Evolutionary conservation across 2,329 filamentous ascomycete species (phyloP).

Genomic region (Ophiostoma perfectum): DNA sequence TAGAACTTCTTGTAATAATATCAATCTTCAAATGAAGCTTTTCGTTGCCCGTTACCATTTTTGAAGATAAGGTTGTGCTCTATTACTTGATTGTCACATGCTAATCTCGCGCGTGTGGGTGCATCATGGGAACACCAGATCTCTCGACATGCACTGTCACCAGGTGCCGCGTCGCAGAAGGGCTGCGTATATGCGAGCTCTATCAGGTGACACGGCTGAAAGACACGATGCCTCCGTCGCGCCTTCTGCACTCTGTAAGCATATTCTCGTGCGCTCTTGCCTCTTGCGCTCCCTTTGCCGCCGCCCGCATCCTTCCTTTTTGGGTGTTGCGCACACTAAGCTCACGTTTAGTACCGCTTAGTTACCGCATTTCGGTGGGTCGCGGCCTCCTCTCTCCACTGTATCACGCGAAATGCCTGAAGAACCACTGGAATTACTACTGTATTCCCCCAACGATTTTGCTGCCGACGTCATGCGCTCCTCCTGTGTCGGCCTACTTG

Average conservation of each 20-base stretch:
- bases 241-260: background rate
- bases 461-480: constrained; percentile 19
- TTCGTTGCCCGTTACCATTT: no score
- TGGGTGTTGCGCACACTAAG: background rate
- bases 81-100: background rate
- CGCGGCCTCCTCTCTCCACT: background rate
- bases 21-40: background rate
- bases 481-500: constrained; percentile 6
- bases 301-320: constrained; percentile 5
- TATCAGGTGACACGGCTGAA: background rate
- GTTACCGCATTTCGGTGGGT: constrained; percentile 7
- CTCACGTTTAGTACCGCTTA: background rate
- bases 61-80: no score
- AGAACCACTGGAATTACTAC: background rate
- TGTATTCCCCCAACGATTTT: constrained; percentile 1
- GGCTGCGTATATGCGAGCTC: background rate
- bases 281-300: background rate
- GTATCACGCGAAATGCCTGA: no score
- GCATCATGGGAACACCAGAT: background rate
- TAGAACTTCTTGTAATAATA: background rate
- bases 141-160: background rate
- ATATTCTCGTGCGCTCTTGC: background rate
- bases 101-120: background rate
- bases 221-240: background rate
- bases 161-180: background rate